phyloP scores from a whole-genome alignment of 768 basidiomycete species.

The Kwoniella sp. region DNA sequence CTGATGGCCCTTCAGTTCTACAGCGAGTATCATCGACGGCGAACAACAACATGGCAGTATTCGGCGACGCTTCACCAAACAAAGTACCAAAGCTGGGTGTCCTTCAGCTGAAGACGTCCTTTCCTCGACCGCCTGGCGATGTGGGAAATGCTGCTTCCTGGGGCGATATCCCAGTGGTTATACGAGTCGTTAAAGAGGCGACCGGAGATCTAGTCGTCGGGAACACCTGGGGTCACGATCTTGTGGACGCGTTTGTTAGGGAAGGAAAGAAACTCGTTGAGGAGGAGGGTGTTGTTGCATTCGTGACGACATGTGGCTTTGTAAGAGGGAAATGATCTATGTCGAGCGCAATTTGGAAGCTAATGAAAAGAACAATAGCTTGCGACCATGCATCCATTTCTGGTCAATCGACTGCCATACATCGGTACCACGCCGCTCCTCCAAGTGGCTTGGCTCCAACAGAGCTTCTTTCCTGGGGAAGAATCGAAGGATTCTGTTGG shows the following conservation, averaged over 20 bases:
- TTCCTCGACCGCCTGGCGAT: conserved; percentile 41
- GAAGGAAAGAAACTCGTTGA: conserved; percentile 35
- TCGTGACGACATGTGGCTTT: conserved; percentile 42
- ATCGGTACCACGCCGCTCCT: conserved; percentile 36
- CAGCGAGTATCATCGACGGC: too few relatives aligned
- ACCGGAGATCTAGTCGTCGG: conserved; percentile 21
- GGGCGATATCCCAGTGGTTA: conserved; percentile 34
- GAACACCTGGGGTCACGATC: conserved; percentile 32
- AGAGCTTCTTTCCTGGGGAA: conserved; percentile 28
- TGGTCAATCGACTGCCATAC: conserved; percentile 31
- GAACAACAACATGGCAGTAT: too few relatives aligned
- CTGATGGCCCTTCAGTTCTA: too few relatives aligned
- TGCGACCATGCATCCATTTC: conserved; percentile 43
- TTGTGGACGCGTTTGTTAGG: conserved; percentile 37
- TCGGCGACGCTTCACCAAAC: not conserved
- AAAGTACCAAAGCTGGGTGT: conserved; percentile 35
- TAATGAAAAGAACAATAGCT: conserved; percentile 16
- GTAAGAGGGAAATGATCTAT: conserved; percentile 18
- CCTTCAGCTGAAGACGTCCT: conserved; percentile 39
- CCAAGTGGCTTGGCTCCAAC: conserved; percentile 35
- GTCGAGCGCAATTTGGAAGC: not conserved
- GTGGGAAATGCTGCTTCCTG: conserved; percentile 31
- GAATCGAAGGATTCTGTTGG: conserved; percentile 31
- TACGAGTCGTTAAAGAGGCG: conserved; percentile 38
- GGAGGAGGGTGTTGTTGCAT: conserved; percentile 36